Base-by-base conservation (phyloP, 371 early-diverging fungal species). In the Mortierella sp. region DNA sequence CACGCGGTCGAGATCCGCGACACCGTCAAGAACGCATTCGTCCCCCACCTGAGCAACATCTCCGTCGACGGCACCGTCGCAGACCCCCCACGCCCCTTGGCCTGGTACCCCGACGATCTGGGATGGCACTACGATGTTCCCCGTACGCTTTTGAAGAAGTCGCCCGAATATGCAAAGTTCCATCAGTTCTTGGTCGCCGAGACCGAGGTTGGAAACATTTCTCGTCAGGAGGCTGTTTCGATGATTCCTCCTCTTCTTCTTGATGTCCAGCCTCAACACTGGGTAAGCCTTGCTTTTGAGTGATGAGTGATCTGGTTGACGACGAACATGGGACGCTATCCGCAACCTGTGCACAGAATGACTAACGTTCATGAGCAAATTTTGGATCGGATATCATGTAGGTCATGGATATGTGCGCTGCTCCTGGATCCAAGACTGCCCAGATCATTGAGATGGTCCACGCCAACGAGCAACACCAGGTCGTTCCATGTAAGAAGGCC, bases 171-270 rank as follows among this genome's bases (percentile, higher is more conserved):
- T 75, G 88, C 91, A 75, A 91, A 93, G 55, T 99, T 99, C 88
- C 98, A 99, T 78, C 89, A 94, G 78, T 99, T 97, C 88, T 91
- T 99, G 81, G 98, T 98, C 60, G 91, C 97, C 10, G 98, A 98
- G 84, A 97, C 98, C 6, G 98, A 98, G 89, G 94, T 96, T 7
- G 99, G 99, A 77, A 97, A 98, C 87, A 95, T 99, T 75, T 97
- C 96, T 85, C 92, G 99, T 65, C 99, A 99, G 90, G 99, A 99
- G 84, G 96, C 96, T 16, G 99, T 99, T 65, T 97, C 97, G 89
- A 99, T 99, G 99, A 96, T 99, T 74, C 99, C 99, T 32, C 97
- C 97, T 35, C 89, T 97, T 78, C 88, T 99, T 27, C 91, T 99
- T 88, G 97, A 98, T 80, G 95, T 99, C n/a, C 88, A 97, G 84